phyloP scores from a whole-genome alignment of 148 eudicot species.

The Spergularia bocconei region DNA sequence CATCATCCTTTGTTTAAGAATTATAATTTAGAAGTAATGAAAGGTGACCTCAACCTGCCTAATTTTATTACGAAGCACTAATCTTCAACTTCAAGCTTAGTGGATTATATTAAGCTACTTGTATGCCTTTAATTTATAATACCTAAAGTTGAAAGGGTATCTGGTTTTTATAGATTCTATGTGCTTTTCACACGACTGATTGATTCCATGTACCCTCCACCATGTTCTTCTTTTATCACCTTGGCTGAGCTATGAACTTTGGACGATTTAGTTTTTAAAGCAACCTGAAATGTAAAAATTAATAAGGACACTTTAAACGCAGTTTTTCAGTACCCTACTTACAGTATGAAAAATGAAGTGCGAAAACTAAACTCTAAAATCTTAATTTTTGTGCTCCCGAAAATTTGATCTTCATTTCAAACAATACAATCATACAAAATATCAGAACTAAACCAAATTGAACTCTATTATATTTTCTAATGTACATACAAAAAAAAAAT shows the following conservation, averaged over 20 bases:
- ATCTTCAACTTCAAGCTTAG: not conserved
- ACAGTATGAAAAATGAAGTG: too few relatives aligned
- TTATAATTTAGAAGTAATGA: not conserved
- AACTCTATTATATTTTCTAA: too few relatives aligned
- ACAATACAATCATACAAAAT: too few relatives aligned
- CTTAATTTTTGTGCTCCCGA: too few relatives aligned
- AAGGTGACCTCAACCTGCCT: not conserved
- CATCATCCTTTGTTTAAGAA: not conserved
- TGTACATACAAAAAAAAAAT: too few relatives aligned
- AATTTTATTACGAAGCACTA: not conserved
- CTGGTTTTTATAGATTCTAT: not conserved
- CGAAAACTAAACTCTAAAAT: too few relatives aligned
- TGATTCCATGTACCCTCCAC: not conserved
- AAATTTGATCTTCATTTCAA: too few relatives aligned
- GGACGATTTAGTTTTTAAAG: too few relatives aligned
- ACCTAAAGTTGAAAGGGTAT: not conserved
- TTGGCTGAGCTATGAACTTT: not conserved
- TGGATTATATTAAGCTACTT: constrained; percentile 4
- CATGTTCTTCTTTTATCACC: not conserved
- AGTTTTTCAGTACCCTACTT: too few relatives aligned
- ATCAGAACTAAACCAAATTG: too few relatives aligned
- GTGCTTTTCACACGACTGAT: constrained; percentile 3
- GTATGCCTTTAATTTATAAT: not conserved
- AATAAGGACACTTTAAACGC: too few relatives aligned
- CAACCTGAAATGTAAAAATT: too few relatives aligned